These are phyloP conservation scores for Albophoma yamanashiensis DNA, from an alignment of 2,329 filamentous ascomycete genomes.

Conservation along the genomic window DNA sequence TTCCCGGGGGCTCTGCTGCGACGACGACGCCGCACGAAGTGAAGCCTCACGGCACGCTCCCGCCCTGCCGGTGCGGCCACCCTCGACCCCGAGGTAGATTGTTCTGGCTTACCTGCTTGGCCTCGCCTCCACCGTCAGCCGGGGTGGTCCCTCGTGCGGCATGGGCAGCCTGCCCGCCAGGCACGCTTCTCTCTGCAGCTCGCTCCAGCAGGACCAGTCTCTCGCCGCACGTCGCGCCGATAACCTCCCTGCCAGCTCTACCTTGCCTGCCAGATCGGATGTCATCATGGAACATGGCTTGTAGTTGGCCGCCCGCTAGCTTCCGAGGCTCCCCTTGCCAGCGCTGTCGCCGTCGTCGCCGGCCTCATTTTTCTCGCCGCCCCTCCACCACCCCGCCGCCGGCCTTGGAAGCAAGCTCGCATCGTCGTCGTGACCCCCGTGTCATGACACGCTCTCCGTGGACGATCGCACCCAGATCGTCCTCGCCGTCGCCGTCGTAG, in stretches of 20 bases:
- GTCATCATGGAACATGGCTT: neutral
- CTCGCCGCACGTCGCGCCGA: neutral
- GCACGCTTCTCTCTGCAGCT: neutral
- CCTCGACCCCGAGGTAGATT: neutral
- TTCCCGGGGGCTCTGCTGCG: no score
- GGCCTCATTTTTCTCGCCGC: neutral
- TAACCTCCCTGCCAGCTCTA: neutral
- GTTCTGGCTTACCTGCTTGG: neutral
- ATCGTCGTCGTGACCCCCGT: neutral
- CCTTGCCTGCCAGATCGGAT: neutral
- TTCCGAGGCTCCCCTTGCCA: neutral
- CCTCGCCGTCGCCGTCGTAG: neutral
- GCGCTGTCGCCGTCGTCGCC: neutral
- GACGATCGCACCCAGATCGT: neutral
- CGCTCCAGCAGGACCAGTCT: neutral
- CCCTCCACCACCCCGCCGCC: neutral
- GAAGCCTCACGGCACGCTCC: neutral
- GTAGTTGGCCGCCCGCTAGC: neutral
- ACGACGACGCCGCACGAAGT: neutral
- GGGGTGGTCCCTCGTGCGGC: neutral
- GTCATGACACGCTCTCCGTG: conserved; percentile 4
- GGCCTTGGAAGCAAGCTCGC: neutral
- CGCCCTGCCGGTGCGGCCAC: neutral
- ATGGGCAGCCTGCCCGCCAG: neutral
- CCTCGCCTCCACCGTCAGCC: neutral